A percentile compares a stretch with the other conserved stretches of the same genome.
phyloP scores from a whole-genome alignment of 306 rosid genomes.

The Canavalia gladiata region DNA sequence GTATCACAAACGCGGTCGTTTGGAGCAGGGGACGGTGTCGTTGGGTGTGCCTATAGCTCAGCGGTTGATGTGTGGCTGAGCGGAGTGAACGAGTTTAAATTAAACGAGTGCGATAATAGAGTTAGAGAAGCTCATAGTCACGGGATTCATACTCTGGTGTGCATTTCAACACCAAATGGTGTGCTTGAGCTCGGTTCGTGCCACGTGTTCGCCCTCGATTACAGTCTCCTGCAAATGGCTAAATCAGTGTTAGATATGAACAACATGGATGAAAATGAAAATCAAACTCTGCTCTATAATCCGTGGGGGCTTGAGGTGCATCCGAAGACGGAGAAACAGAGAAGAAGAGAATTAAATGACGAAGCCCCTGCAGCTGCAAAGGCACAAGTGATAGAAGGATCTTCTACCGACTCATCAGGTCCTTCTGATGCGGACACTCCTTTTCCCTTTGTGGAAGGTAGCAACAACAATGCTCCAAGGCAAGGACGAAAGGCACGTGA shows the following conservation, averaged over 20 bases:
- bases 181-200: conserved; percentile 61
- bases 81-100: conserved; percentile 44
- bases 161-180: conserved; percentile 49
- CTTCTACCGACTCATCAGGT: conserved; percentile 3
- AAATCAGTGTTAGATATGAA: conserved; percentile 45
- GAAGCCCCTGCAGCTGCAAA: neutral
- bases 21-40: conserved; percentile 17
- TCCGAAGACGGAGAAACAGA: neutral
- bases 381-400: neutral
- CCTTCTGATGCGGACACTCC: conserved; percentile 41
- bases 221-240: conserved; percentile 45
- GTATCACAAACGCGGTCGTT: conserved; percentile 43
- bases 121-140: conserved; percentile 54
- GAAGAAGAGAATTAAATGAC: neutral
- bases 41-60: conserved; percentile 49
- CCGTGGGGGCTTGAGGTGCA: neutral
- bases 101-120: conserved; percentile 58
- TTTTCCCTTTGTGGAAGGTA: neutral
- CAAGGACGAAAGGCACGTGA: conserved; percentile 23
- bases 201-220: conserved; percentile 46
- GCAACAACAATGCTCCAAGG: neutral
- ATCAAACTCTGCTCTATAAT: neutral
- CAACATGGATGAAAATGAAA: neutral
- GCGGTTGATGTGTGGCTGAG: conserved; percentile 57
- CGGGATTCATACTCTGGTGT: conserved; percentile 57